Base-by-base conservation (phyloP, 1,139 yeast species). In the Blastobotrys aristatus region DNA sequence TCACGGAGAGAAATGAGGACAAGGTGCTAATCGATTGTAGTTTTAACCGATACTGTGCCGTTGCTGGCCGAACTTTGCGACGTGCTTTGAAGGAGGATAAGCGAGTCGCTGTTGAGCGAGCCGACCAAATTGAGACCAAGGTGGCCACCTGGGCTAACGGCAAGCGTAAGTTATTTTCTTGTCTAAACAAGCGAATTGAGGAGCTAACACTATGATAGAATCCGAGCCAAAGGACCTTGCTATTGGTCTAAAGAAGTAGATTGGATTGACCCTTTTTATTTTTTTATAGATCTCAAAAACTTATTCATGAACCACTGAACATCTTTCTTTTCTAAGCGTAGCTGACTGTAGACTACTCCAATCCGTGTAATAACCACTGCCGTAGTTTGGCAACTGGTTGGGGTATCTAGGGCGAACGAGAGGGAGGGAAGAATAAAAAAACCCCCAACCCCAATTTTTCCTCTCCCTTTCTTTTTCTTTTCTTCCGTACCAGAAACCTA, bases 51-150 rank as follows among this genome's bases (percentile, higher is more conserved):
- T 92, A 92, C 72, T 76, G 90, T 70, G 80, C 96, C 60, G 79
- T 92, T 66, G 87, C 96, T 61, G 96, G 97, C 67, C 82, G 81
- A 68, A 79, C 95, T 55, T 79, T 88, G 64, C 89, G 97, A 75
- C 76, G 78, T 62, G 84, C 97, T 48, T 80, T 92, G 68, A 92
- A 92, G 77, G 83, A 90, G 59, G 96, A 90, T 63, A 70, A 80
- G 68, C 86, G 85, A 69, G 83, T 79, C 55, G 78, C 75, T 57
- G 86, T 83, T 59, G 87, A 84, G 62, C 76, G 78, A 70, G 86
- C 95, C 75, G 84, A 84, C 58, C 54, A 70, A 60, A 69, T 84
- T 57, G 98, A 92, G 64, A 88, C 82, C 62, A 82, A 79, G 70
- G 84, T 76, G 57, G 79, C 85, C 69, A 78, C 76, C 67, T 77